These are phyloP conservation scores for Fomitopsis betulina DNA, from an alignment of 1,284 basidiomycete genomes.

Conservation along the genomic window DNA sequence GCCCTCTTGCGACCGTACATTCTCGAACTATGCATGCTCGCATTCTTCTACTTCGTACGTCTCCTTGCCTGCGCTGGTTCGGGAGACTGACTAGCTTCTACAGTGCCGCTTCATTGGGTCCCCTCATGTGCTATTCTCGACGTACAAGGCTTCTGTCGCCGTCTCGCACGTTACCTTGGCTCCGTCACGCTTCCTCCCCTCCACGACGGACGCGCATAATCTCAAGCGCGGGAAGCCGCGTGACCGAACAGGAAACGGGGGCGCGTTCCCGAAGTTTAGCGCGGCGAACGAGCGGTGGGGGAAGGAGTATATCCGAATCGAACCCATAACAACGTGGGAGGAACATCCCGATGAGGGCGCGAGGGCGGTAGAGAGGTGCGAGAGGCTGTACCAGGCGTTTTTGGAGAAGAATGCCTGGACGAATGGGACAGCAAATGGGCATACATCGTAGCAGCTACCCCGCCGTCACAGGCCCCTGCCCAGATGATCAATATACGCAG, in stretches of 20 bases:
- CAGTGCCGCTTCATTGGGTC: conserved; percentile 70
- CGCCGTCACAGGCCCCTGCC: not conserved
- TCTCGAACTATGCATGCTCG: conserved; percentile 41
- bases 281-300: conserved; percentile 56
- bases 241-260: not conserved
- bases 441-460: not conserved
- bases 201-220: conserved; percentile 6
- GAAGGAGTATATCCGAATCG: conserved; percentile 42
- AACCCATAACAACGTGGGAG: conserved; percentile 47
- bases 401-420: conserved; percentile 6
- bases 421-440: not conserved
- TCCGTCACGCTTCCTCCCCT: conserved; percentile 42
- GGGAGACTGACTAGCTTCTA: not conserved
- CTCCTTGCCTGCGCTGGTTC: not conserved
- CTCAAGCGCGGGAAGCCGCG: conserved; percentile 10
- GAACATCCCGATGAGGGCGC: conserved; percentile 40
- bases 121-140: conserved; percentile 51
- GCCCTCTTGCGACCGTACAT: conserved; percentile 15
- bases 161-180: conserved; percentile 59
- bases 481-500: not conserved
- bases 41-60: conserved; percentile 71
- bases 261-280: conserved; percentile 40
- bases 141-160: conserved; percentile 62
- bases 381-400: conserved; percentile 39
- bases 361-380: conserved; percentile 49